Conservation (phyloP, 257 asterid genomes). For the Primulina huaijiensis region DNA sequence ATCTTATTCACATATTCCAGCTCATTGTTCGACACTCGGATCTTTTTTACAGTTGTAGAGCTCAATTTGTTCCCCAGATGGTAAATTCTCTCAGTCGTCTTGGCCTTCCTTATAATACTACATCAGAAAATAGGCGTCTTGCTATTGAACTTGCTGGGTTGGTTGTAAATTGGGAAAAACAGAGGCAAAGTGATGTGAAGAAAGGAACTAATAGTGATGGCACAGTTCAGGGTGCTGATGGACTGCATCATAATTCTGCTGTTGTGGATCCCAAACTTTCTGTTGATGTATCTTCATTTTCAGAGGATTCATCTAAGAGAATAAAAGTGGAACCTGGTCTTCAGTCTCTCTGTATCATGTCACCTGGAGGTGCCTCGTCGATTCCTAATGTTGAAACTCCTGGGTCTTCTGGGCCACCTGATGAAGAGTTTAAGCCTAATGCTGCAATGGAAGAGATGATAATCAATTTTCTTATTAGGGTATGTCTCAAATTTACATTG, state of each 20-base stretch:
- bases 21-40: constrained; percentile 98
- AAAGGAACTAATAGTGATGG: constrained; percentile 55
- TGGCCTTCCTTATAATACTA: constrained; percentile 92
- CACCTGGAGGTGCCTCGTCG: constrained; percentile 93
- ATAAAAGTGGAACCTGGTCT: constrained; percentile 97
- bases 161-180: constrained; percentile 98
- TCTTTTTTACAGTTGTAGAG: constrained; percentile 98
- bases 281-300: constrained; percentile 72
- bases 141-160: constrained; percentile 99
- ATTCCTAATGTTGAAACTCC: constrained; percentile 92
- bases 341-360: constrained; percentile 90
- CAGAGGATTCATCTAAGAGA: constrained; percentile 89
- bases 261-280: constrained; percentile 64
- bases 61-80: constrained; percentile 99
- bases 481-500: constrained; percentile 40
- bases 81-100: constrained; percentile 98
- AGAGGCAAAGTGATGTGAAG: constrained; percentile 84
- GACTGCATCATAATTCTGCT: constrained; percentile 44
- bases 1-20: constrained; percentile 98
- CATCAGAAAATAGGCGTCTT: constrained; percentile 98
- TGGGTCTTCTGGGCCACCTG: constrained; percentile 92
- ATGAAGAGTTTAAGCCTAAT: constrained; percentile 99
- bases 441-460: constrained; percentile 99
- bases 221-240: constrained; percentile 57
- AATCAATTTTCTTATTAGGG: constrained; percentile 94